These are phyloP conservation scores for Geosmithia morbida DNA, from an alignment of 2,329 filamentous ascomycete species.

Conservation along the genomic window DNA sequence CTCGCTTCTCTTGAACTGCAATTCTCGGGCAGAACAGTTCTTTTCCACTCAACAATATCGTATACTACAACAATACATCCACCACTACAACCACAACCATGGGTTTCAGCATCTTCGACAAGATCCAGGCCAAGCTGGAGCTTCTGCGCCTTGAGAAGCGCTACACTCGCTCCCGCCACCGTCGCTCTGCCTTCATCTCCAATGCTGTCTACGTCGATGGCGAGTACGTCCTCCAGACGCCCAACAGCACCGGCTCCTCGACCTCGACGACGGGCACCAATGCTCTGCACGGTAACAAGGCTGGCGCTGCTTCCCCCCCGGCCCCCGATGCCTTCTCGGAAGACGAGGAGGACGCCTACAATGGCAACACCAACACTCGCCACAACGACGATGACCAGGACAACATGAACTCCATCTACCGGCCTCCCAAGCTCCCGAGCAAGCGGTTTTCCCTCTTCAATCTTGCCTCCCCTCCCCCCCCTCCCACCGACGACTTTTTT, in stretches of 20 bases:
- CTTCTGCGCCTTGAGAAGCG: constrained; percentile 90
- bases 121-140: constrained; percentile 60
- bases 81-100: constrained; percentile 13
- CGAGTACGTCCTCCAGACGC: constrained; percentile 75
- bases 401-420: background rate
- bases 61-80: background rate
- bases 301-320: constrained; percentile 4
- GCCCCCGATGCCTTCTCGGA: constrained; percentile 6
- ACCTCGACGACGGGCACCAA: constrained; percentile 32
- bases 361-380: background rate
- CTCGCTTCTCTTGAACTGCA: no score
- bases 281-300: constrained; percentile 20
- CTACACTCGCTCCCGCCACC: constrained; percentile 76
- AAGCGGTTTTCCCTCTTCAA: constrained; percentile 1
- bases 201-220: constrained; percentile 89
- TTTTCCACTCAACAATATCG: background rate
- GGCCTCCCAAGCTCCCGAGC: background rate
- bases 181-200: constrained; percentile 78
- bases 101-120: constrained; percentile 39
- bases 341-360: background rate
- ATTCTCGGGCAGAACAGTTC: background rate
- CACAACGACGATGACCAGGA: background rate
- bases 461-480: background rate
- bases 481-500: background rate
- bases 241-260: constrained; percentile 42